phyloP scores from a whole-genome alignment of 306 rosid genomes.

The Hippophae gyantsensis region DNA sequence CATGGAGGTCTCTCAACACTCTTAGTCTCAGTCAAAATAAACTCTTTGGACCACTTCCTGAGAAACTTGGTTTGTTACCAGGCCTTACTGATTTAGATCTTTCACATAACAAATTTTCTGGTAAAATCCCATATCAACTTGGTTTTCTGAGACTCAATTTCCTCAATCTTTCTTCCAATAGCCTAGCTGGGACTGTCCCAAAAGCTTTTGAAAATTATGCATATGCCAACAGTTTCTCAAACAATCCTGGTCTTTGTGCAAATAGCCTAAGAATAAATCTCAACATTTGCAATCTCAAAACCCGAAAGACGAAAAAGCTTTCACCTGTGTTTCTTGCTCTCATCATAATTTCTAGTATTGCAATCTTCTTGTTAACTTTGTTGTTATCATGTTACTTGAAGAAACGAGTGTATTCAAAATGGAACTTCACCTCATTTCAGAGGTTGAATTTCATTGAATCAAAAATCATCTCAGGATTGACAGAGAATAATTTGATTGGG shows the following conservation, averaged over 20 bases:
- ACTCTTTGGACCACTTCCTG: slow-evolving; percentile 43
- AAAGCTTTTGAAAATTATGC: slow-evolving; percentile 28
- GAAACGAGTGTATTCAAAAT: slow-evolving; percentile 29
- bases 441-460: slow-evolving; percentile 48
- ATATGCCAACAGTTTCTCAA: slow-evolving; percentile 43
- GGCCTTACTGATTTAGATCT: slow-evolving; percentile 45
- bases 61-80: slow-evolving; percentile 27
- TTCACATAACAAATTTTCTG: slow-evolving; percentile 56
- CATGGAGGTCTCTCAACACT: slow-evolving; percentile 30
- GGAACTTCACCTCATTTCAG: slow-evolving; percentile 69
- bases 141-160: slow-evolving; percentile 5
- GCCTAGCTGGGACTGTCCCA: slow-evolving; percentile 48
- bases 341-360: slow-evolving; percentile 27
- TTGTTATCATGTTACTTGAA: slow-evolving; percentile 13
- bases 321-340: slow-evolving; percentile 36
- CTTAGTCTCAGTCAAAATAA: slow-evolving; percentile 43
- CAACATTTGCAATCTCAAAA: slow-evolving; percentile 24
- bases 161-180: slow-evolving; percentile 48
- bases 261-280: slow-evolving; percentile 24
- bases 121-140: slow-evolving; percentile 38
- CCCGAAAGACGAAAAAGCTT: slow-evolving; percentile 21
- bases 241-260: slow-evolving; percentile 57
- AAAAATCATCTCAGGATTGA: slow-evolving; percentile 37
- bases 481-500: slow-evolving; percentile 44
- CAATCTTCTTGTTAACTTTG: slow-evolving; percentile 12